These are phyloP conservation scores for Epichloe baconii DNA, from an alignment of 2,329 filamentous ascomycete species.

Conservation along the genomic window DNA sequence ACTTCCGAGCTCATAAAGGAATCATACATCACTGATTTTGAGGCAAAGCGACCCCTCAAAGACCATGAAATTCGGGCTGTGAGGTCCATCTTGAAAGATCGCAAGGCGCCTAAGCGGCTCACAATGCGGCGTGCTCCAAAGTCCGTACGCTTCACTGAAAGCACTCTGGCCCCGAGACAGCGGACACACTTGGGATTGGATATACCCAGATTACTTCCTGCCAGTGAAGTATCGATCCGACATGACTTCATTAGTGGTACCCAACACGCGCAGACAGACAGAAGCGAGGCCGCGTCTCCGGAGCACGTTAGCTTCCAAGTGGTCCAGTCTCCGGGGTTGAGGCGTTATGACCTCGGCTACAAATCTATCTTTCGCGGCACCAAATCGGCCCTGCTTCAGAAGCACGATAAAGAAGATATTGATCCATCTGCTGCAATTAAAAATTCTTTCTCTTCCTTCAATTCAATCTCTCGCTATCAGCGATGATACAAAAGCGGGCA, in stretches of 20 bases:
- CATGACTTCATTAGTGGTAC: not conserved
- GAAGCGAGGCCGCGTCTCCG: not conserved
- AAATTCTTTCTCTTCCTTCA: conserved; percentile 16
- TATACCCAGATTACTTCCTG: conserved; percentile 8
- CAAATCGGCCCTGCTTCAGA: not conserved
- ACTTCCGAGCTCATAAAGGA: conserved; percentile 10
- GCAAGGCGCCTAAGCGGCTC: conserved; percentile 16
- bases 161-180: conserved; percentile 13
- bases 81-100: conserved; percentile 18
- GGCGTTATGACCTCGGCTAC: too few relatives aligned
- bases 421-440: conserved; percentile 13
- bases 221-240: not conserved
- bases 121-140: conserved; percentile 13
- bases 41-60: conserved; percentile 10
- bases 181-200: conserved; percentile 16
- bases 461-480: conserved; percentile 15
- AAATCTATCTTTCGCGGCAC: not conserved
- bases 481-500: conserved; percentile 12
- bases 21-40: conserved; percentile 11
- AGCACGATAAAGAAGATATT: not conserved
- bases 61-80: conserved; percentile 10
- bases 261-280: not conserved
- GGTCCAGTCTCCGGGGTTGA: not conserved
- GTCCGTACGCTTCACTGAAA: conserved; percentile 18
- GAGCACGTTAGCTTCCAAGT: not conserved